A percentile compares a stretch with the other conserved stretches of the same genome.
Conservation (phyloP, 768 basidiomycete genomes). For the Dioszegia hungarica region DNA sequence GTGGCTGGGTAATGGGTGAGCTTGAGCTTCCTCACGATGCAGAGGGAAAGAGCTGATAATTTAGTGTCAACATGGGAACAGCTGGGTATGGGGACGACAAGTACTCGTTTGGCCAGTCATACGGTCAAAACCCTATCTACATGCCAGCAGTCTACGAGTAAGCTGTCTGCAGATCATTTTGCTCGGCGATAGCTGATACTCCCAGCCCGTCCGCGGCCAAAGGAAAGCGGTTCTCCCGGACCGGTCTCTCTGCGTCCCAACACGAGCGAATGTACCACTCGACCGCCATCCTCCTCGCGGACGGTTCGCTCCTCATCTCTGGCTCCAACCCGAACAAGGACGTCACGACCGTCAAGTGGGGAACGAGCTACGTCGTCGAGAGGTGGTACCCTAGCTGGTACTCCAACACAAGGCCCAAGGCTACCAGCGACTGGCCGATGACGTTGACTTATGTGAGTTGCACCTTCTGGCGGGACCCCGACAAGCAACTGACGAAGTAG, state of each 20-base stretch:
- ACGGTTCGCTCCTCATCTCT: constrained; percentile 75
- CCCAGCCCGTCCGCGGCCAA: constrained; percentile 58
- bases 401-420: constrained; percentile 62
- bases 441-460: constrained; percentile 61
- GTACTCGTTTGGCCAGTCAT: constrained; percentile 52
- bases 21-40: not conserved
- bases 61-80: constrained; percentile 69
- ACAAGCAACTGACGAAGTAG: constrained; percentile 4
- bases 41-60: constrained; percentile 37
- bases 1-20: constrained; percentile 46
- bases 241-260: constrained; percentile 57
- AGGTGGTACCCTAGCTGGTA: constrained; percentile 92
- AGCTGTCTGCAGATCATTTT: not conserved
- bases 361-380: constrained; percentile 77
- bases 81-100: constrained; percentile 73
- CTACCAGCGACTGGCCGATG: constrained; percentile 59
- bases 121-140: constrained; percentile 73
- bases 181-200: not conserved
- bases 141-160: constrained; percentile 73
- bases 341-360: constrained; percentile 52
- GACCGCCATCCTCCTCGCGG: constrained; percentile 78
- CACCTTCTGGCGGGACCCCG: not conserved
- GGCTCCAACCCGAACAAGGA: constrained; percentile 76
- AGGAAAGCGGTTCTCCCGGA: constrained; percentile 67
- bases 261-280: constrained; percentile 89